Conservation (phyloP, 257 asterid species). For the Knoxia roxburghii region DNA sequence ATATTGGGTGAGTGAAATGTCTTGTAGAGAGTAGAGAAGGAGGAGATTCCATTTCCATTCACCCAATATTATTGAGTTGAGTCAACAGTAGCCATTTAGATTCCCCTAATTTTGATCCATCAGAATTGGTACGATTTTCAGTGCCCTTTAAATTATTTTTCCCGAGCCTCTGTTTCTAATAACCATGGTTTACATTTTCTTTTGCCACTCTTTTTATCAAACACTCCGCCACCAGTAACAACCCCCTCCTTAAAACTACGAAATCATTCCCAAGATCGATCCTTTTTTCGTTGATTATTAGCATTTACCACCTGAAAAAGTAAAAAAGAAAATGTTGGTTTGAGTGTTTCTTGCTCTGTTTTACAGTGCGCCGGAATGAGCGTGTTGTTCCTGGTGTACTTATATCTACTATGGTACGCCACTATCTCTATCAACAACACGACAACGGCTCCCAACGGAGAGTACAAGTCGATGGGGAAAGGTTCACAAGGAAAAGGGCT, state of each 20-base stretch:
- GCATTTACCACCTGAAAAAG: no score
- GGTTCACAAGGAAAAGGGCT: slow-evolving; percentile 38
- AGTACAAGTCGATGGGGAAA: slow-evolving; percentile 25
- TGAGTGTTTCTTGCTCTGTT: slow-evolving; percentile 75
- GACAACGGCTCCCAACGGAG: not conserved
- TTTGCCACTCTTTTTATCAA: slow-evolving; percentile 13
- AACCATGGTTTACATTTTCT: slow-evolving; percentile 29
- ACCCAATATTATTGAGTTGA: no score
- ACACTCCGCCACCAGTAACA: slow-evolving; percentile 12
- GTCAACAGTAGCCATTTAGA: no score
- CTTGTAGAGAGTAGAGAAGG: not conserved
- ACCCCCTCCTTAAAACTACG: slow-evolving; percentile 11
- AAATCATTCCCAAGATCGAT: no score
- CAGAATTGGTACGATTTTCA: not conserved
- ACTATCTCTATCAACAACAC: slow-evolving; percentile 36
- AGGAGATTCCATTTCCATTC: slow-evolving; percentile 6
- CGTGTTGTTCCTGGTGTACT: slow-evolving; percentile 71
- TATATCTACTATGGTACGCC: slow-evolving; percentile 70
- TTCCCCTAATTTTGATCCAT: no score
- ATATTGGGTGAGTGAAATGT: no score
- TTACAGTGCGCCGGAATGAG: slow-evolving; percentile 87
- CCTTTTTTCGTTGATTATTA: no score
- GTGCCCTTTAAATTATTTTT: not conserved
- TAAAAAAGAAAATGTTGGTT: slow-evolving; percentile 41
- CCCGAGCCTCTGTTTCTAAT: not conserved